Base-by-base conservation (phyloP, 495 filamentous ascomycete species). In the Xylaria cubensis region DNA sequence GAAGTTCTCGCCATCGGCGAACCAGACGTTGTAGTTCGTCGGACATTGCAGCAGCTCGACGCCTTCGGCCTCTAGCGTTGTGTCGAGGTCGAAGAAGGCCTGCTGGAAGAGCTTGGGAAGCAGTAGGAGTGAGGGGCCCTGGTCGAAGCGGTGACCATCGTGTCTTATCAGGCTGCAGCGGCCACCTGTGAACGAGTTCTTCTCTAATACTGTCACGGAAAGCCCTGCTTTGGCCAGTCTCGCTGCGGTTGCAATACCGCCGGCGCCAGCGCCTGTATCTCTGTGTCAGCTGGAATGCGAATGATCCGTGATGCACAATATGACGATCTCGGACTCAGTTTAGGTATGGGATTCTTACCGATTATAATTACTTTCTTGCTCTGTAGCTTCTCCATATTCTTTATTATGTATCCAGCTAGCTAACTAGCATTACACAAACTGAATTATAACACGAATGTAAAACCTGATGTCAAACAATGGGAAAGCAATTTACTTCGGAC, bases 21-120 rank as follows among this genome's bases (percentile, higher is more conserved):
- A 93, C 85, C 88, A 90, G 42, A 92, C 81, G 48, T 87, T 84
- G 81, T 93, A 93, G 76, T 93, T 93, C 0, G 90, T 89, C 29
- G 91, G 88, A 78, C 91, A 93, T 82, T 89, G 91, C 64, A 90
- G 74, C 9, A 92, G 81, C 69, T 87, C 77, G 24, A 92, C 82
- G 29, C 87, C 88, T 78, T 91, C 91, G 6, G 80, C 82, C 74
- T 86, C 82, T 6, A 91, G 76, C 0, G 84, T 86, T 1, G 90
- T 91, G 53, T 83, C 88, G 4, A 92, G 86, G 74, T 93, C 90
- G 36, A 77, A 74, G 72, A 92, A 93, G 17, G 87, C 84, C 76
- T 90, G 87, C 26, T 82, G 81, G 82, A 92, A 93, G 56, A 92
- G 82, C 59, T 84, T 84, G 5, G 90, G 91, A 39, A 93, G 89